Base-by-base conservation (phyloP, 805 yeast genomes). In the Candida nonsorbophila region DNA sequence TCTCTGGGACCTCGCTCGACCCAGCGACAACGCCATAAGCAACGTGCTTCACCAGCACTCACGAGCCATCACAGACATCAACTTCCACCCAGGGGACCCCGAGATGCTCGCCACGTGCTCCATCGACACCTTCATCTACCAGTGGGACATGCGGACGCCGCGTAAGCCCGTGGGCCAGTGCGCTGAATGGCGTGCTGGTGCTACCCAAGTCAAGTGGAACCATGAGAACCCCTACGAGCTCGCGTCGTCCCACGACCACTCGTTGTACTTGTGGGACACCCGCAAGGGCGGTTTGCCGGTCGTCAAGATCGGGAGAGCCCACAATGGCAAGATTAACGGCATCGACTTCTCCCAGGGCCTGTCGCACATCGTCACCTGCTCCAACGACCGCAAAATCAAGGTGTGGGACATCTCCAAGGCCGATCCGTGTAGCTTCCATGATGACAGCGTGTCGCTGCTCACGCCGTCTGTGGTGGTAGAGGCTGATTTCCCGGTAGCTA, bases 121-220 rank as follows among this genome's bases (percentile, higher is more conserved):
- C 0, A 84, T 92, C 9, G 98, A 92, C 49, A 80, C 96, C 0
- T 82, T 77, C 44, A 82, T 87, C 12, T 75, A 77, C 32, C 75
- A 83, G 3, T 92, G 98, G 98, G 98, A 92, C 56, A 67, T 88
- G 65, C 67, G 97, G 34, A 67, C 79, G 10, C 90, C 95, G 0
- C 61, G 74, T 27, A 63, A 74, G 36, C 95, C 97, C 0, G 79
- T 75, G 3, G 69, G 71, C 34, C 69, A 77, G 26, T 87, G 85
- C 59, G 85, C 95, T n/a, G 95, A 90, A 49, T 92, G 96, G 94
- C 62, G 84, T 33, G 94, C 96, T 1, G 90, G 94, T 2, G 94
- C 97, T 3, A 75, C 94, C 0, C 97, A 90, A 53, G 96, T 87
- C 10, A 87, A 90, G 50, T 92, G 97, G 97, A 85, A 82, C 51